Evolutionary conservation across 495 filamentous ascomycete species (phyloP).

Genomic region (Aspergillus sclerotiicarbonarius): DNA sequence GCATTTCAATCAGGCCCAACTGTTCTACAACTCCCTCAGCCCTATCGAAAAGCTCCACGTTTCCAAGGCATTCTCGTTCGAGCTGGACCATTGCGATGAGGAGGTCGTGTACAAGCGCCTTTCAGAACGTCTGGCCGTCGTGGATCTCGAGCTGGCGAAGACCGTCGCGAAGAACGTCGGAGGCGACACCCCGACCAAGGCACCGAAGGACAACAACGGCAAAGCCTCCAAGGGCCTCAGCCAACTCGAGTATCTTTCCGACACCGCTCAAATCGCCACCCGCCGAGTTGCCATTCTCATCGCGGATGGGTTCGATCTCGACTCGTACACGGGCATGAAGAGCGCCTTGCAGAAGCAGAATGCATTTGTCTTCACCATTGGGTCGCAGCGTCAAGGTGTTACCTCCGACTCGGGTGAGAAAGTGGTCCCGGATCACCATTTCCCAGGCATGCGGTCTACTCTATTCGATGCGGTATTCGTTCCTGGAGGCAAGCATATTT

Average conservation of each 20-base stretch:
- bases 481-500: conserved; percentile 67
- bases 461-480: conserved; percentile 84
- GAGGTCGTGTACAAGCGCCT: conserved; percentile 74
- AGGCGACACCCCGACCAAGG: conserved; percentile 51
- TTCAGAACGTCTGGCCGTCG: conserved; percentile 61
- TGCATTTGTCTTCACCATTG: conserved; percentile 67
- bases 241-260: conserved; percentile 60
- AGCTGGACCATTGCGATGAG: conserved; percentile 89
- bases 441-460: conserved; percentile 78
- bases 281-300: conserved; percentile 72
- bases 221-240: conserved; percentile 58
- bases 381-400: conserved; percentile 45
- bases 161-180: conserved; percentile 64
- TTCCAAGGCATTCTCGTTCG: conserved; percentile 69
- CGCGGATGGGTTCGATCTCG: conserved; percentile 68
- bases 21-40: conserved; percentile 81
- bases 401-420: conserved; percentile 35
- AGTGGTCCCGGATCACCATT: conserved; percentile 72
- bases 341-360: conserved; percentile 54
- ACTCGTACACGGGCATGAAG: conserved; percentile 58
- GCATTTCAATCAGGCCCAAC: conserved; percentile 60
- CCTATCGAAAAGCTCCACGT: conserved; percentile 69
- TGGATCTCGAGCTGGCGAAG: conserved; percentile 66
- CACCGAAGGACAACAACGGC: conserved; percentile 56
- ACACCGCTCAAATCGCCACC: conserved; percentile 59